Evolutionary conservation across 768 basidiomycete species (phyloP).

Genomic region (Lentinula detonsa): DNA sequence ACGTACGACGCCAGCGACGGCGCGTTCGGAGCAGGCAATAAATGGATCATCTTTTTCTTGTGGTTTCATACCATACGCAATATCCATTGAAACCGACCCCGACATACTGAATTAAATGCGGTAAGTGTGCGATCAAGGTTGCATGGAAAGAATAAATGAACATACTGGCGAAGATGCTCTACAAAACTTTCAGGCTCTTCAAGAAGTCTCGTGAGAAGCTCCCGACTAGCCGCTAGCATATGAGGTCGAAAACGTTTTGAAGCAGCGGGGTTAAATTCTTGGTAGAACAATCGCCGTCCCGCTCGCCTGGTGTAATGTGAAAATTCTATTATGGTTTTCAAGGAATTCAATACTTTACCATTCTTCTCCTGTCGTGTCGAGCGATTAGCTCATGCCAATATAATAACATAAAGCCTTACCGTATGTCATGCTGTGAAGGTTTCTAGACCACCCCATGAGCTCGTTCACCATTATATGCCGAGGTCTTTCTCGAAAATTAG

Average conservation of each 20-base stretch:
- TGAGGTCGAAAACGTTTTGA: slow-evolving; percentile 14
- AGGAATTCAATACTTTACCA: slow-evolving; percentile 7
- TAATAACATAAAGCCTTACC: slow-evolving; percentile 1
- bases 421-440: slow-evolving; percentile 14
- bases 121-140: background rate
- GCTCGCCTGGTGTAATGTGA: slow-evolving; percentile 14
- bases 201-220: slow-evolving; percentile 17
- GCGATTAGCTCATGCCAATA: background rate
- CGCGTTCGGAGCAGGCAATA: slow-evolving; percentile 11
- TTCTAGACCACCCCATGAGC: slow-evolving; percentile 16
- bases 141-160: background rate
- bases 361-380: slow-evolving; percentile 7
- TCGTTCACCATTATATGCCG: slow-evolving; percentile 10
- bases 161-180: slow-evolving; percentile 10
- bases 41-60: slow-evolving; percentile 18
- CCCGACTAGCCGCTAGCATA: slow-evolving; percentile 14
- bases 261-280: slow-evolving; percentile 15
- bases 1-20: slow-evolving; percentile 8
- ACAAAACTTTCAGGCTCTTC: slow-evolving; percentile 13
- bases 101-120: slow-evolving; percentile 13
- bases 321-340: too few species aligned
- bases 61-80: slow-evolving; percentile 21
- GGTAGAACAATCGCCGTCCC: slow-evolving; percentile 17
- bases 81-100: slow-evolving; percentile 13
- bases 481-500: slow-evolving; percentile 1